Base-by-base conservation (phyloP, 208 protist genomes). In the Leishmania mexicana region DNA sequence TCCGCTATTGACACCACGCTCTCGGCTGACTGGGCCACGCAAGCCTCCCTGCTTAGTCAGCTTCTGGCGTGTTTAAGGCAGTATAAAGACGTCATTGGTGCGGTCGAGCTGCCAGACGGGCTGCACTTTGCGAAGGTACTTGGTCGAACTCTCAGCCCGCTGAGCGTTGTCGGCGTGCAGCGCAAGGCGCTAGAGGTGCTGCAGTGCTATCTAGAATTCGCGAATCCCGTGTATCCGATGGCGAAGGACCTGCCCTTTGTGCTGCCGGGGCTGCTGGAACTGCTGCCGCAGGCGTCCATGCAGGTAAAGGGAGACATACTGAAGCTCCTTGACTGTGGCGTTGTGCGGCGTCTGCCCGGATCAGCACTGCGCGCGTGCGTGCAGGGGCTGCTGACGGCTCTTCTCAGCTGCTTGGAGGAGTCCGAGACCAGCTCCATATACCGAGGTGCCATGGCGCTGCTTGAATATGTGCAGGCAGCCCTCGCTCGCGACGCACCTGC, bases 181-280 rank as follows among this genome's bases (percentile, higher is more conserved):
- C 90, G 93, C 28, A 92, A 93, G 84, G 90, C 90, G 35, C 73
- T 96, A 19, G 91, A 94, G 83, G 86, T 86, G 74, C 54, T 92
- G 58, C 82, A 88, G 75, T 78, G 45, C 67, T 88, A 87, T 53
- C 45, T 81, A 21, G 74, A 71, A 40, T 81, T 77, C 42, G 84
- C 75, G 40, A 81, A 82, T 67, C 58, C 73, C 35, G 76, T 74
- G 58, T 85, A 87, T 73, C 85, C 87, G 45, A 75, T 83, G 84
- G 40, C 62, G 17, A 83, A 80, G 42, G 75, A 83, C 31, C 70
- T 81, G 35, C 76, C 79, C 24, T 60, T 78, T 40, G 49, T 78
- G n/a, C 58, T 87, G 15, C 79, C 79, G 5, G 54, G 47, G 24
- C 67, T 87, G 31, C 77, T 82, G 62, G 84, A 84, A 60, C 72